A percentile compares a stretch with the other conserved stretches of the same genome.
Conservation (phyloP, 108 stramenopile genomes). For the Nannochloropsis oceanica region DNA sequence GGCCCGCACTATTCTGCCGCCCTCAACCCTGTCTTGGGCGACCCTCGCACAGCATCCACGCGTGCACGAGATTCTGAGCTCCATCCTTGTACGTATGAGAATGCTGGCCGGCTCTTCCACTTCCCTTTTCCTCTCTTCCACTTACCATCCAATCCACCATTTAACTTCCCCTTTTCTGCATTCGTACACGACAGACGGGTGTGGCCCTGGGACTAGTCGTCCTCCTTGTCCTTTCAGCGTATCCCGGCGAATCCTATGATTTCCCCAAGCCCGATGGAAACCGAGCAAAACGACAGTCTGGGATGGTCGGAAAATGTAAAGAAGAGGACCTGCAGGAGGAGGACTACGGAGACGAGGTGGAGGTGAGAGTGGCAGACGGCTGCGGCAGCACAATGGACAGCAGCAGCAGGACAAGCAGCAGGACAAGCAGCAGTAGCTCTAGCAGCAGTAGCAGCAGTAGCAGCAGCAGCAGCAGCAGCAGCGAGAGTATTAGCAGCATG, state of each 20-base stretch:
- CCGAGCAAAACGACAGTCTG: neutral
- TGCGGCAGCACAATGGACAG: neutral
- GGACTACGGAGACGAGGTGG: neutral
- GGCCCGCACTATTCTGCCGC: neutral
- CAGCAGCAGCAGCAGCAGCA: neutral
- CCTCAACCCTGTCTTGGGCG: neutral
- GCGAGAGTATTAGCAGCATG: too few species aligned
- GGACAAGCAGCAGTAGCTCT: too few species aligned
- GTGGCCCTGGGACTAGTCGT: neutral
- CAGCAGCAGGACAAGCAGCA: neutral
- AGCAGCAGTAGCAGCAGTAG: neutral
- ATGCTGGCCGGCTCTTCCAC: neutral
- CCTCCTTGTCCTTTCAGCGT: neutral
- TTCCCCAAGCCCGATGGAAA: neutral
- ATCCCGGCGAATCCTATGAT: neutral
- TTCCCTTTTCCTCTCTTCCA: neutral
- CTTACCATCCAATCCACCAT: too few species aligned
- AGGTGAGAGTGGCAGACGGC: neutral
- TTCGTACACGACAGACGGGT: neutral
- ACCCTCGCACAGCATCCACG: neutral
- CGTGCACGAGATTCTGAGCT: neutral
- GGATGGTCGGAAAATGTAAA: too few species aligned
- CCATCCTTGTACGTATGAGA: neutral
- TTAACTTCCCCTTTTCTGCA: too few species aligned
- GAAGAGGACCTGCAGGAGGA: neutral